These are phyloP conservation scores for Fragaria iinumae DNA, from an alignment of 306 rosid species.

Conservation along the genomic window DNA sequence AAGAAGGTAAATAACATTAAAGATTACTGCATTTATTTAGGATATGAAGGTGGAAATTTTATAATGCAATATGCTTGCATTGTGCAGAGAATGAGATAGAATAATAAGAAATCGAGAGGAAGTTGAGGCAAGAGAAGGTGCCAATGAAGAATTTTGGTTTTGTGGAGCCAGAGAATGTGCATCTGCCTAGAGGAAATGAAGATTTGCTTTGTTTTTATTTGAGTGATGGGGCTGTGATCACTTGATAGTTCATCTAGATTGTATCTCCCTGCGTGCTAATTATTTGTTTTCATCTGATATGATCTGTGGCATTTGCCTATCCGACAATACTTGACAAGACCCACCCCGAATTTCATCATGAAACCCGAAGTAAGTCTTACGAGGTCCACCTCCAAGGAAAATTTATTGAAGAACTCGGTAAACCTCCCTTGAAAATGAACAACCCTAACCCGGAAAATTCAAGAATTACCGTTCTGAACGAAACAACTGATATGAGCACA, in stretches of 20 bases:
- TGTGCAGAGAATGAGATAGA: constrained; percentile 46
- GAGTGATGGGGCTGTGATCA: constrained; percentile 1
- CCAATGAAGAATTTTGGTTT: constrained; percentile 30
- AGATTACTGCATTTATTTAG: neutral
- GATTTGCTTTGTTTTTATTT: constrained; percentile 3
- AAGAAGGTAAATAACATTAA: constrained; percentile 47
- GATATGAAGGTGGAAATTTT: constrained; percentile 4
- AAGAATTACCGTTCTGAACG: too few relatives aligned
- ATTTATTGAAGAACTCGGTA: too few relatives aligned
- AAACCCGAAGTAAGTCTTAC: too few relatives aligned
- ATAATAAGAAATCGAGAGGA: constrained; percentile 20
- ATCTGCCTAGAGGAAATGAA: neutral
- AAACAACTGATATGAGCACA: too few relatives aligned
- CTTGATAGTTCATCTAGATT: neutral
- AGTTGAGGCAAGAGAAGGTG: constrained; percentile 46
- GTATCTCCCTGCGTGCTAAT: neutral
- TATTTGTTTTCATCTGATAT: neutral
- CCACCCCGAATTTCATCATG: too few relatives aligned
- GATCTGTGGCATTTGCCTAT: neutral
- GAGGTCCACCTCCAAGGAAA: too few relatives aligned
- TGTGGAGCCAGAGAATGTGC: neutral
- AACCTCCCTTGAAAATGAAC: too few relatives aligned
- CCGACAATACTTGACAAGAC: neutral
- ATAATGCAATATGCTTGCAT: constrained; percentile 15
- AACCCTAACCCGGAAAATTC: too few relatives aligned